Percentiles rank a stretch among this genome's conserved stretches.
phyloP scores from a whole-genome alignment of 1,139 yeast species.

The Pichia terricola region DNA sequence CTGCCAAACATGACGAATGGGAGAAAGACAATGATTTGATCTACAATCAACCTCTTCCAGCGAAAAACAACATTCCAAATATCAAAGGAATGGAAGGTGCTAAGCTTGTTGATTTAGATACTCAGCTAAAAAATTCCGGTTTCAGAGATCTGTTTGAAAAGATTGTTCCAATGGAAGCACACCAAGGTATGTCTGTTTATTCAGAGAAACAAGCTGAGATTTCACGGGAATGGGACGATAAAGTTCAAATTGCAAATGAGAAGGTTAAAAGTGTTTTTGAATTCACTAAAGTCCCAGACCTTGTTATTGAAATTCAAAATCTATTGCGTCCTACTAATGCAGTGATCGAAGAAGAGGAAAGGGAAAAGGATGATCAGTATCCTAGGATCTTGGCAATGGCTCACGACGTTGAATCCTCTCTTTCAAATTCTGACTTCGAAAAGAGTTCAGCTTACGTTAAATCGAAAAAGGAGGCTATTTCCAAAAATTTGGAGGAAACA shows the following conservation, averaged over 20 bases:
- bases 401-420: conserved; percentile 14
- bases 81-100: conserved; percentile 72
- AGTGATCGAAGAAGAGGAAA: conserved; percentile 17
- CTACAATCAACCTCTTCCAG: conserved; percentile 70
- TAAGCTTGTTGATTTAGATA: conserved; percentile 53
- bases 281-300: conserved; percentile 64
- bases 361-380: conserved; percentile 18
- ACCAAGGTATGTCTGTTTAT: conserved; percentile 77
- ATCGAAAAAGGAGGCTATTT: conserved; percentile 3
- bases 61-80: conserved; percentile 44
- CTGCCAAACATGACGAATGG: conserved; percentile 37
- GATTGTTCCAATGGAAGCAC: conserved; percentile 79
- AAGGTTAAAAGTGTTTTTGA: conserved; percentile 73
- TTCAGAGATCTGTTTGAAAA: conserved; percentile 57
- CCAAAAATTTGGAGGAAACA: conserved; percentile 41
- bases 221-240: conserved; percentile 65
- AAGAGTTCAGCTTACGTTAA: conserved; percentile 2
- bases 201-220: conserved; percentile 83
- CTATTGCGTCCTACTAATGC: conserved; percentile 18
- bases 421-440: conserved; percentile 8
- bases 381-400: conserved; percentile 23
- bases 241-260: conserved; percentile 69
- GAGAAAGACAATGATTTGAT: conserved; percentile 84
- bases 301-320: conserved; percentile 47
- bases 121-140: conserved; percentile 37